Evolutionary conservation across 192 early-diverging fungal species (phyloP).

Genomic region (Jimgerdemannia flammicorona): DNA sequence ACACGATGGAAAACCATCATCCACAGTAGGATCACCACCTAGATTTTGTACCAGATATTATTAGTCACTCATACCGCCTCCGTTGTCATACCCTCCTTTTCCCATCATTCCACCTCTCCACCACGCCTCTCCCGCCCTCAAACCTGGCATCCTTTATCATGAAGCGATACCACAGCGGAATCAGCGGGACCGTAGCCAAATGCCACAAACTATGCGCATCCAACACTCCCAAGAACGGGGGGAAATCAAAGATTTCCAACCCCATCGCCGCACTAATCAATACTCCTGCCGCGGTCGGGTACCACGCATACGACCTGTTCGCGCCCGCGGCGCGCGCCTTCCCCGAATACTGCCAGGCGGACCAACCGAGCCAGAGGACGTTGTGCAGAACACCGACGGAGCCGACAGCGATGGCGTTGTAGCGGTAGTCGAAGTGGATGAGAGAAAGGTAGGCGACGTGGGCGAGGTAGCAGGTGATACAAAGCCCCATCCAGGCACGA

Average conservation of each 20-base stretch:
- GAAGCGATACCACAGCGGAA: constrained; percentile 78
- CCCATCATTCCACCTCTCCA: background rate
- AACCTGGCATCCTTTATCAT: constrained; percentile 71
- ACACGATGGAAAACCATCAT: too few species aligned
- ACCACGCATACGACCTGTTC: constrained; percentile 62
- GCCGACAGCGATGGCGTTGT: constrained; percentile 89
- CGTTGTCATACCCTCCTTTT: too few species aligned
- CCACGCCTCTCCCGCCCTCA: constrained; percentile 29
- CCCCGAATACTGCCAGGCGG: constrained; percentile 28
- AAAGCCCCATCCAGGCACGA: constrained; percentile 28
- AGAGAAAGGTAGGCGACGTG: constrained; percentile 76
- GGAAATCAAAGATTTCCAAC: constrained; percentile 92
- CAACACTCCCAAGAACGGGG: constrained; percentile 72
- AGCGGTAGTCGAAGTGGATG: constrained; percentile 85
- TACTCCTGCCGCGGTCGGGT: constrained; percentile 51
- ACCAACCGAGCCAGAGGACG: constrained; percentile 74
- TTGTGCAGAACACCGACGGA: constrained; percentile 69
- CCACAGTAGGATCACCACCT: too few species aligned
- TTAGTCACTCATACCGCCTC: too few species aligned
- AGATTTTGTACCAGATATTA: too few species aligned
- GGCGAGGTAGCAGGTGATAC: constrained; percentile 34
- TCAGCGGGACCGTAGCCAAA: constrained; percentile 79
- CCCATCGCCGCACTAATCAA: constrained; percentile 74
- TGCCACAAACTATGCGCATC: constrained; percentile 98
- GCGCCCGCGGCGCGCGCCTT: constrained; percentile 24